Conservation (phyloP, 805 yeast species). For the Nakazawaea ishiwadae region DNA sequence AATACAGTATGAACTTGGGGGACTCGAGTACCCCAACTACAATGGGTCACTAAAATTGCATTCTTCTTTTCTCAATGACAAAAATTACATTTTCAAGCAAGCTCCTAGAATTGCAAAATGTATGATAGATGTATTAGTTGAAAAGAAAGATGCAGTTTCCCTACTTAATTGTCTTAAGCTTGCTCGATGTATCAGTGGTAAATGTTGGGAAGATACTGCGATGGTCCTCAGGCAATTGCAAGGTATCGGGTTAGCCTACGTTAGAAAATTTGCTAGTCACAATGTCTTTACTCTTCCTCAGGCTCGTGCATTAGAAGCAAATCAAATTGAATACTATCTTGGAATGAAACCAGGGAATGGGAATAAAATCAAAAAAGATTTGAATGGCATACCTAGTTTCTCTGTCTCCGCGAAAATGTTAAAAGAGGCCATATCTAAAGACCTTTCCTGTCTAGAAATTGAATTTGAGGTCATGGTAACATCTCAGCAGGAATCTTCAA, state of each 20-base stretch:
- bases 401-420: constrained; percentile 18
- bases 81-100: constrained; percentile 35
- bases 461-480: constrained; percentile 21
- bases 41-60: constrained; percentile 34
- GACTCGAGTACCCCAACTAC: constrained; percentile 40
- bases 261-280: constrained; percentile 31
- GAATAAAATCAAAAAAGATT: constrained; percentile 28
- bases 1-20: constrained; percentile 48
- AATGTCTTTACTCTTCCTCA: constrained; percentile 30
- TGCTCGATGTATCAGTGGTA: constrained; percentile 34
- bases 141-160: constrained; percentile 37
- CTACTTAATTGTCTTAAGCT: constrained; percentile 33
- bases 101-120: constrained; percentile 38
- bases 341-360: constrained; percentile 38
- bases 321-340: constrained; percentile 35
- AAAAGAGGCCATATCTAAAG: constrained; percentile 11
- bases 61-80: constrained; percentile 39
- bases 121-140: constrained; percentile 37
- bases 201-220: constrained; percentile 47
- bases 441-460: constrained; percentile 8
- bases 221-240: constrained; percentile 43
- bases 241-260: constrained; percentile 38
- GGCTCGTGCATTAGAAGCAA: constrained; percentile 22
- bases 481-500: constrained; percentile 10
- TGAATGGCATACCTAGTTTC: constrained; percentile 33